Percentiles rank a stretch among this genome's conserved stretches.
phyloP scores from a whole-genome alignment of 2,329 filamentous ascomycete genomes.

The Macroventuria anomochaeta region DNA sequence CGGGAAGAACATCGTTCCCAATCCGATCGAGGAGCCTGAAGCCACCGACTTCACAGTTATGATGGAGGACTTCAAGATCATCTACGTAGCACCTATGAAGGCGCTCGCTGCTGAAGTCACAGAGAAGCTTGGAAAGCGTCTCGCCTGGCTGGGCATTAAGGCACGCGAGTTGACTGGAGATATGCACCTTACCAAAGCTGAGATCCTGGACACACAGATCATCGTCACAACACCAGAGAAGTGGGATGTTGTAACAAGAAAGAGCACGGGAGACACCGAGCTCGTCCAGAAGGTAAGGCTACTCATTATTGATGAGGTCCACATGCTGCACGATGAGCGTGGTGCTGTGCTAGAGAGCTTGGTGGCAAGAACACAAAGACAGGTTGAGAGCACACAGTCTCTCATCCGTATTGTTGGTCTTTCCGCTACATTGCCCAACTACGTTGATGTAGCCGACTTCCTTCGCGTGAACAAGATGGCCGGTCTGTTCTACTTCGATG shows the following conservation, averaged over 20 bases:
- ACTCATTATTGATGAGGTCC: conserved; percentile 97
- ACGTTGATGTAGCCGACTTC: conserved; percentile 95
- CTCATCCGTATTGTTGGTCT: conserved; percentile 95
- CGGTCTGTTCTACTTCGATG: conserved; percentile 96
- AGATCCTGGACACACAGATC: conserved; percentile 95
- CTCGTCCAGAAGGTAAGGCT: conserved; percentile 96
- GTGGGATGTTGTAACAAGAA: conserved; percentile 98
- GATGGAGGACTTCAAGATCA: conserved; percentile 92
- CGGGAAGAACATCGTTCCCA: conserved; percentile 81
- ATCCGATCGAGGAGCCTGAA: conserved; percentile 74
- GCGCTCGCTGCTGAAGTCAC: conserved; percentile 95
- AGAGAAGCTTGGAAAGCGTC: conserved; percentile 86
- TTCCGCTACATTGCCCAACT: conserved; percentile 95
- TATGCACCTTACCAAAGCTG: conserved; percentile 97
- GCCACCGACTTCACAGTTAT: conserved; percentile 83
- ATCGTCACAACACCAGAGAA: conserved; percentile 99
- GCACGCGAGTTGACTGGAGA: conserved; percentile 95
- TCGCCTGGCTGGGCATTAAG: conserved; percentile 91
- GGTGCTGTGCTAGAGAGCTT: conserved; percentile 95
- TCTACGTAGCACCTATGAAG: conserved; percentile 99
- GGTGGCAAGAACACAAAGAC: conserved; percentile 90
- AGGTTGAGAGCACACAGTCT: conserved; percentile 97
- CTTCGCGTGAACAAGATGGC: conserved; percentile 92
- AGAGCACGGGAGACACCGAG: conserved; percentile 96
- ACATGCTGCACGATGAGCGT: conserved; percentile 98